Conservation (phyloP, 352 stramenopile genomes). For the Globisporangium cylindrosporum region DNA sequence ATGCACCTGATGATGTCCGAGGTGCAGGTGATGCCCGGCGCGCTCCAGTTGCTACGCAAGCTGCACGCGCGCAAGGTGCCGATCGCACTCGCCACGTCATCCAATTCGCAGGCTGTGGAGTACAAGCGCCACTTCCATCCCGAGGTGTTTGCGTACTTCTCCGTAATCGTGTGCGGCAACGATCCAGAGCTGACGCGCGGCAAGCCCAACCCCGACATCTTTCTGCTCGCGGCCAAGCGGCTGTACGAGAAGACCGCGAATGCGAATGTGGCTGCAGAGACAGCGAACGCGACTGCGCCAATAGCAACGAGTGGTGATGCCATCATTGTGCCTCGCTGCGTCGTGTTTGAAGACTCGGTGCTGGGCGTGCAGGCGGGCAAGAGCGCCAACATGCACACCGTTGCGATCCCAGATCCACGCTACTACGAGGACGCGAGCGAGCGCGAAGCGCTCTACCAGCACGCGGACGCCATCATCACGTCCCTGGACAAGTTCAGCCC, state of each 20-base stretch:
- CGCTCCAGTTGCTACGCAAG: constrained; percentile 38
- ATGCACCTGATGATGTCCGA: constrained; percentile 58
- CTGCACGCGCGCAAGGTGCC: constrained; percentile 52
- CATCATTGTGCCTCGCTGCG: constrained; percentile 36
- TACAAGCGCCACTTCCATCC: constrained; percentile 64
- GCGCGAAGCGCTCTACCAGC: constrained; percentile 41
- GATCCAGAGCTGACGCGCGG: constrained; percentile 63
- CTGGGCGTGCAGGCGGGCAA: constrained; percentile 64
- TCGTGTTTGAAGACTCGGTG: constrained; percentile 81
- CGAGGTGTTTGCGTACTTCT: constrained; percentile 75
- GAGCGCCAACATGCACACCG: constrained; percentile 62
- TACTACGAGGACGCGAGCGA: constrained; percentile 53
- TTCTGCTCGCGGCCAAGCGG: constrained; percentile 55
- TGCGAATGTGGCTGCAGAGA: constrained; percentile 7
- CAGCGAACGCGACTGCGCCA: not conserved
- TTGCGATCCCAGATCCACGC: constrained; percentile 67
- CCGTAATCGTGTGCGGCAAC: constrained; percentile 71
- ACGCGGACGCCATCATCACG: constrained; percentile 63
- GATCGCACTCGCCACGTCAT: constrained; percentile 73
- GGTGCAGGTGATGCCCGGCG: constrained; percentile 53
- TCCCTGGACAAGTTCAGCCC: constrained; percentile 58
- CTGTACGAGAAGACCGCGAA: constrained; percentile 37
- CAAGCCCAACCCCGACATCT: constrained; percentile 83
- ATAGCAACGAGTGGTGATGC: not conserved
- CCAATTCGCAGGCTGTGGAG: constrained; percentile 55